Base-by-base conservation (phyloP, 495 filamentous ascomycete species). In the Cudoniella acicularis region DNA sequence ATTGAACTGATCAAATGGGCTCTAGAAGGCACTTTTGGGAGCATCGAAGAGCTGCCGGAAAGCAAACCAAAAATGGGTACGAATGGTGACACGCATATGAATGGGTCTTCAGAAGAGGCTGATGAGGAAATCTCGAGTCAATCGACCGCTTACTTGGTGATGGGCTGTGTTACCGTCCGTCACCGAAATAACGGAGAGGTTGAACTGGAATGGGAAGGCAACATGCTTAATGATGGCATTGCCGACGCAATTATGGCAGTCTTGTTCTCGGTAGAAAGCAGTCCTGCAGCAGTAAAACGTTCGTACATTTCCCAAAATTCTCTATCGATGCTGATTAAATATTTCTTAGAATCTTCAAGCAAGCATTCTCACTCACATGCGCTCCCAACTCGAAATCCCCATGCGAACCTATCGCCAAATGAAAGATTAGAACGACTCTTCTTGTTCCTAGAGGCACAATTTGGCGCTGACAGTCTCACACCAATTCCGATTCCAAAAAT, bases 371-470 rank as follows among this genome's bases (percentile, higher is more conserved):
- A 90, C 62, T 73, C 81, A 26, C 79, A 87, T 67, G 62, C 70
- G 52, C 64, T 78, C 13, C 77, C 79, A 1, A 59, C 68, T 42
- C 76, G 76, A 27, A 91, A 96, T 62, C 88, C 83, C 0, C 90
- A 94, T 71, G 80, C 87, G 16, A 78, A 86, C 47, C 69, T 88
- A 43, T 77, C 77, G n/a, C 79, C 90, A 0, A 76, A 83, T 23
- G 89, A 94, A 62, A 87, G 90, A 24, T 80, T 98, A 46, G 77
- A 83, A 23, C 87, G 93, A 26, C 83, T 98, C 25, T 87, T 91
- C 72, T 89, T 96, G 83, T 96, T 98, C 78, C 87, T 98, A 22
- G 95, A 98, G 74, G 89, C 92, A 1, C 94, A 98, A 69, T 98
- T 98, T 66, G 95, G 94, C 43, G 77, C 81, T 18, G 81, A 90